Evolutionary conservation across 768 basidiomycete species (phyloP), one percentile per base, ranked within the genome.

Genomic region (Cystofilobasidium macerans): DNA sequence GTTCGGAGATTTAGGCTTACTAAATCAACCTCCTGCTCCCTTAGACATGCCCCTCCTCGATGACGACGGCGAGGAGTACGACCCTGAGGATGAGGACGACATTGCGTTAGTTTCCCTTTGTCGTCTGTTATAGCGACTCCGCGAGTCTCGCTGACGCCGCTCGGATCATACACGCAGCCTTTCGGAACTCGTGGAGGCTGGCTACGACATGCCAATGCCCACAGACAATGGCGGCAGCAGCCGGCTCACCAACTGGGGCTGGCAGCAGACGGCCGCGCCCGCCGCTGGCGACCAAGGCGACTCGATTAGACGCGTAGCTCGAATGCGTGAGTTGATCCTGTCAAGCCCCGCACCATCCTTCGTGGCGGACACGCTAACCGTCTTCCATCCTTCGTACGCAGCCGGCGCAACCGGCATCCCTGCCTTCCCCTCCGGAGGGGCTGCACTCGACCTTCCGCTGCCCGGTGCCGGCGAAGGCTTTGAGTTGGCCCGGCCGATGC

Each of bases 21-120:
- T 16, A 12, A 28, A 8, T 1, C 8, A 4, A 40, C 36, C 30
- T 13, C 42, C 36, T 28, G 20, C 38, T 8, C 7, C 22, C 24
- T 12, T 56, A 67, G 61, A 56, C 33, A 58, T 62, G 43, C 57
- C 56, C 20, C 45, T 68, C 32, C 80, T 81, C 35, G 70, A 70
- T 33, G 74, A 74, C 8, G 75, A 75, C 42, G 73, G 75, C 14
- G 71, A 64, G 22, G 65, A 60, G n/a, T 47, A 60, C 43, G 54
- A 63, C n/a, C 36, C 62, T 12, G 70, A 71, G 35, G 73, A 71
- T n/a, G 69, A 69, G 7, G 65, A 72, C 42, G 69, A 67, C 28
- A 54, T 61, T 22, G 71, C 71, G 16, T 54, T 7, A 60, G 48
- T 53, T 28, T 4, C 40, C 36, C 12, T 42, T 45, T 47, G 24